Conservation (phyloP, 805 yeast genomes). For the Yarrowia osloensis region DNA sequence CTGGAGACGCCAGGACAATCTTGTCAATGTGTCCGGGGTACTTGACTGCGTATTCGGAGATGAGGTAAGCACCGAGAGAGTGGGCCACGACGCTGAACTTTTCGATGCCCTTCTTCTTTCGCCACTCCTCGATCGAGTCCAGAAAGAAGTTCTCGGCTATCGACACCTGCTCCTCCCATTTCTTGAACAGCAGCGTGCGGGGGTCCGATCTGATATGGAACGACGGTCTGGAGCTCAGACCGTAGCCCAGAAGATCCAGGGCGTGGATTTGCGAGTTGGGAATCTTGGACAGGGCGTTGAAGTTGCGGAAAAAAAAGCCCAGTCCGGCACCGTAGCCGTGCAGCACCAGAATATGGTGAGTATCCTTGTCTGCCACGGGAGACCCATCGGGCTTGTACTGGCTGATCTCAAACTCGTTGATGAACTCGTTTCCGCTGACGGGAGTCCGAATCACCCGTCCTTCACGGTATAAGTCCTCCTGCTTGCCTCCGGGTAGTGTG, state of each 20-base stretch:
- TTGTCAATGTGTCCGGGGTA: conserved; percentile 63
- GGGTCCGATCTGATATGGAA: conserved; percentile 46
- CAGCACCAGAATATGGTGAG: conserved; percentile 65
- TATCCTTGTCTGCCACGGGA: conserved; percentile 39
- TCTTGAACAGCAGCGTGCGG: neutral
- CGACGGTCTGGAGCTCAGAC: conserved; percentile 78
- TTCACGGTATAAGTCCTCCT: conserved; percentile 35
- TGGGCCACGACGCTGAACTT: conserved; percentile 71
- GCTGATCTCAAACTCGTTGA: conserved; percentile 73
- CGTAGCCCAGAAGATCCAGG: conserved; percentile 86
- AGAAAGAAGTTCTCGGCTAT: conserved; percentile 63
- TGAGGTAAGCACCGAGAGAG: conserved; percentile 89
- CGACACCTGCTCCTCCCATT: conserved; percentile 45
- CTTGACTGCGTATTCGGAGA: conserved; percentile 63
- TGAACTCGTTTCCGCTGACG: conserved; percentile 50
- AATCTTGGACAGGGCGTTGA: conserved; percentile 49
- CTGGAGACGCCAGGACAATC: conserved; percentile 83
- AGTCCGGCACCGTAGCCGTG: conserved; percentile 96
- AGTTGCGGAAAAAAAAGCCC: conserved; percentile 75
- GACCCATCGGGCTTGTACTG: conserved; percentile 33
- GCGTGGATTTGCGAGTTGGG: conserved; percentile 76
- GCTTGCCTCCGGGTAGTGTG: neutral
- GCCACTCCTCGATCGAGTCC: conserved; percentile 67
- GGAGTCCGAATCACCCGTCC: conserved; percentile 51
- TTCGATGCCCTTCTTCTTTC: conserved; percentile 50